These are phyloP conservation scores for Babjeviella inositovora DNA, from an alignment of 805 yeast species.

Conservation along the genomic window DNA sequence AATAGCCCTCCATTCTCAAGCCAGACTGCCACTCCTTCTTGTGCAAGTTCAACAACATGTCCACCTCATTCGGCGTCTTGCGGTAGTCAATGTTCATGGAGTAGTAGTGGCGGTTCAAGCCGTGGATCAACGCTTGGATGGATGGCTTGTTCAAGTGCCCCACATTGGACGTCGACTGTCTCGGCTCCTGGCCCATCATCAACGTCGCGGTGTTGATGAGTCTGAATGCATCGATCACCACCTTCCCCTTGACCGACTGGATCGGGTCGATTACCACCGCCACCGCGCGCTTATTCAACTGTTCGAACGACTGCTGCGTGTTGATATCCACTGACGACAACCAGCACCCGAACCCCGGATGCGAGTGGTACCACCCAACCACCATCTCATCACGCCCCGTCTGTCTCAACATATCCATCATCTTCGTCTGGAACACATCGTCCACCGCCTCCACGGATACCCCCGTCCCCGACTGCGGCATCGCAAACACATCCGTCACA, in stretches of 20 bases:
- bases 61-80: conserved; percentile 83
- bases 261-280: conserved; percentile 98
- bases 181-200: conserved; percentile 95
- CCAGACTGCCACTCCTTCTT: conserved; percentile 96
- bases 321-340: conserved; percentile 92
- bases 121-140: conserved; percentile 93
- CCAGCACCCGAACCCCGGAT: conserved; percentile 99
- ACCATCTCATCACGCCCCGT: conserved; percentile 99
- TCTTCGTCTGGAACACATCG: conserved; percentile 94
- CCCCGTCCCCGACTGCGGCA: conserved; percentile 99
- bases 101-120: conserved; percentile 91
- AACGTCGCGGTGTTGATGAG: conserved; percentile 74
- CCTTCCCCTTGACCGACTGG: conserved; percentile 97
- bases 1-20: conserved; percentile 60
- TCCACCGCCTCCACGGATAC: conserved; percentile 98
- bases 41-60: conserved; percentile 86
- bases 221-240: conserved; percentile 96
- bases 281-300: conserved; percentile 86
- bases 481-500: conserved; percentile 96
- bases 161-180: conserved; percentile 92
- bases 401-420: conserved; percentile 99
- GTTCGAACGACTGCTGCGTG: conserved; percentile 96
- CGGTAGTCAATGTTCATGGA: conserved; percentile 89
- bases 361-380: conserved; percentile 99
- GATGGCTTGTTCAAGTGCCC: conserved; percentile 94